A percentile compares a stretch with the other conserved stretches of the same genome.
Conservation (phyloP, 371 early-diverging fungal species). For the Apophysomyces elegans region DNA sequence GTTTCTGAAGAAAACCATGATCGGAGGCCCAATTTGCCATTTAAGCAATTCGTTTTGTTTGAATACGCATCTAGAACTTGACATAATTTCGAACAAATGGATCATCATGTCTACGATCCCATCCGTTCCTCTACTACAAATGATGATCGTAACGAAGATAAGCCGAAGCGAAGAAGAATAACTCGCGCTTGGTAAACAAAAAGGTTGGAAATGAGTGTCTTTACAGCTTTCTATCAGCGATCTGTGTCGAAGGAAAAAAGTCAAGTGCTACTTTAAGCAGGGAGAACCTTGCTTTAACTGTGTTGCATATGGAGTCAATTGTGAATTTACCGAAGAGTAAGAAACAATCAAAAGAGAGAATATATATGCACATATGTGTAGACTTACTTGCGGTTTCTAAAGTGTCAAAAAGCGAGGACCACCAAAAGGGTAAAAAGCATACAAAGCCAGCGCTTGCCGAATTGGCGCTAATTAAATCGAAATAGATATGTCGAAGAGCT, state of each 20-base stretch:
- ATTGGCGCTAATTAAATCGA: neutral
- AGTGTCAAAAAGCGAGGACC: constrained; percentile 39
- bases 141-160: neutral
- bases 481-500: constrained; percentile 45
- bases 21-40: no score
- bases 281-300: constrained; percentile 40
- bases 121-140: neutral
- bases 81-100: neutral
- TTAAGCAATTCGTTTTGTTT: no score
- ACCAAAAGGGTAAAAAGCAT: constrained; percentile 32
- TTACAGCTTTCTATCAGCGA: constrained; percentile 26
- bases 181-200: constrained; percentile 29
- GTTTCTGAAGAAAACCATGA: no score
- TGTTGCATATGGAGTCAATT: constrained; percentile 28
- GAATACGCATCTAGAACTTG: no score
- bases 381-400: neutral
- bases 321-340: constrained; percentile 29
- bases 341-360: neutral
- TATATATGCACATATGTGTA: neutral
- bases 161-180: constrained; percentile 19
- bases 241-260: constrained; percentile 40
- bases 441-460: neutral
- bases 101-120: neutral
- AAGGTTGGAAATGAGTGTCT: neutral
- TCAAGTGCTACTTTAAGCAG: constrained; percentile 33